Conservation (phyloP, 2,329 filamentous ascomycete genomes). For the Pseudopyrenochaeta lycopersici region DNA sequence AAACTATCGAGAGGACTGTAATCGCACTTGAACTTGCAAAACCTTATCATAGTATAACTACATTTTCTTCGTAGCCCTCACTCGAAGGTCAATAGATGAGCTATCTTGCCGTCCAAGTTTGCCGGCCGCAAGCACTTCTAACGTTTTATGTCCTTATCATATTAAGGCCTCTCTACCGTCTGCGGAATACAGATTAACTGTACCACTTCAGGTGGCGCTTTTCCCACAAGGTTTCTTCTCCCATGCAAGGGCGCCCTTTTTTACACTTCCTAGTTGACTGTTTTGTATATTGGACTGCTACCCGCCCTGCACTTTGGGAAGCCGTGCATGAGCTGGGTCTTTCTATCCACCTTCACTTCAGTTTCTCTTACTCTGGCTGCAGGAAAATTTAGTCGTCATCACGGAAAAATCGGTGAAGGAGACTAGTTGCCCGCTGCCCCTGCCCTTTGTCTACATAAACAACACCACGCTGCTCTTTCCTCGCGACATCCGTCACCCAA, state of each 20-base stretch:
- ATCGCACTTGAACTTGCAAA: too few relatives aligned
- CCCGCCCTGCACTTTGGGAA: neutral
- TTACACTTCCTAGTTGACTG: neutral
- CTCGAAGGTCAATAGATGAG: too few relatives aligned
- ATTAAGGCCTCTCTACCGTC: too few relatives aligned
- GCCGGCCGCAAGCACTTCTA: too few relatives aligned
- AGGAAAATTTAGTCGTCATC: conserved; percentile 8
- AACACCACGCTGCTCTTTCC: neutral
- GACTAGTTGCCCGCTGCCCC: conserved; percentile 8
- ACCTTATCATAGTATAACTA: too few relatives aligned
- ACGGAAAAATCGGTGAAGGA: conserved; percentile 8
- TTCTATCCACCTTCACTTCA: conserved; percentile 6
- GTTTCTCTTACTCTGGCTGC: neutral
- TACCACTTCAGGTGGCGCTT: too few relatives aligned
- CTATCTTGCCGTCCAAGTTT: too few relatives aligned
- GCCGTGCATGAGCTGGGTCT: neutral
- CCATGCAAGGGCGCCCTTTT: neutral
- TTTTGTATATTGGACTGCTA: neutral
- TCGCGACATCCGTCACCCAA: neutral
- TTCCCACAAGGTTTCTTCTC: too few relatives aligned
- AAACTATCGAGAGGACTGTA: too few relatives aligned
- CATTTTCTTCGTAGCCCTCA: too few relatives aligned
- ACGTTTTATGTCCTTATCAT: too few relatives aligned
- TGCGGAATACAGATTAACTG: too few relatives aligned
- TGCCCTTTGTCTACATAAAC: conserved; percentile 16